Base-by-base conservation (phyloP, 2,329 filamentous ascomycete species). In the Ophiostoma tasmaniense region DNA sequence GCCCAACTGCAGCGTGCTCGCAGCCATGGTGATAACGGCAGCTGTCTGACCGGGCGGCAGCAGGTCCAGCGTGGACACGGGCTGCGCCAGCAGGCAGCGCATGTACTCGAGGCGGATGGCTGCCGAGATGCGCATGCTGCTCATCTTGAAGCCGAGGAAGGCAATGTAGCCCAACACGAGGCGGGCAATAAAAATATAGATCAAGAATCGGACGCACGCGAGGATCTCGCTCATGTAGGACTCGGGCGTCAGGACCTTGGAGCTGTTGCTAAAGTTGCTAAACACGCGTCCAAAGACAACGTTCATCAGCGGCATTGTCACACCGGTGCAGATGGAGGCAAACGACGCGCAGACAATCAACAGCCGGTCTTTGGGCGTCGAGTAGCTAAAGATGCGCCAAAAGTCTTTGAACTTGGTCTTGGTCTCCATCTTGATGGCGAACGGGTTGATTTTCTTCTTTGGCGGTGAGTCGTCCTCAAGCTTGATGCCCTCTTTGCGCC, bases 131-230 rank as follows among this genome's bases (percentile, higher is more conserved):
- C 85, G 81, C 69, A 88, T 84, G 45, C 85, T 86, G 67, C 84
- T 83, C 77, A 87, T 84, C 11, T 86, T 83, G 71, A 87, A 87
- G 17, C 81, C 80, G 68, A 87, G 72, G 72, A 76, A 77, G 11
- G 76, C 73, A 8, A 75, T 64, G 50, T 91, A 92, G 69, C 84
- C 85, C 17, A 90, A 78, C 33, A 80, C 75, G 70, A 90, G 87
- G 61, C 88, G 86, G 14, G 80, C 89, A 52, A 91, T 76, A 75
- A 92, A 93, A 2, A 93, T 79, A 68, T 87, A 87, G 67, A 92
- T 82, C 73, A 92, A 86, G 75, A 88, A 91, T 0, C 92, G 81
- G 74, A 76, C 75, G 72, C 75, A 77, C 35, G 73, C 72, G 11
- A 70, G 72, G 33, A 77, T 77, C 22, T 74, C 73, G 6, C 68